phyloP scores from a whole-genome alignment of 139 green algal genomes.

The Gonium pectorale region DNA sequence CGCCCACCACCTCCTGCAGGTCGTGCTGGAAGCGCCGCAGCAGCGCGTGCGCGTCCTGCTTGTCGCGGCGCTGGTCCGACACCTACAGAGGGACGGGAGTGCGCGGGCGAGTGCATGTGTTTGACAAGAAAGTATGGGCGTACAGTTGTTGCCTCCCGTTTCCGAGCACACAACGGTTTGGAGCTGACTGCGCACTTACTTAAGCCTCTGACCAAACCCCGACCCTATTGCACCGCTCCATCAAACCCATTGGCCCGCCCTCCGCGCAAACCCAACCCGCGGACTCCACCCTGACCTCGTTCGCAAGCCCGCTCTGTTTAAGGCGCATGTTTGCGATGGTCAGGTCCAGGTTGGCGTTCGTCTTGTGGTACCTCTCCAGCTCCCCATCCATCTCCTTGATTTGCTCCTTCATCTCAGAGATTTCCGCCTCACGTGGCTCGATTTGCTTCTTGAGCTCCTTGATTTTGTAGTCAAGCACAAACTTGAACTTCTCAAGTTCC shows the following conservation, averaged over 20 bases:
- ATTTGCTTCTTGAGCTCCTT: constrained; percentile 95
- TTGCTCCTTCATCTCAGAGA: constrained; percentile 86
- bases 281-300: constrained; percentile 53
- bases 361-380: constrained; percentile 90
- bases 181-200: too few species aligned
- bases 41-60: constrained; percentile 47
- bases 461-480: constrained; percentile 97
- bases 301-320: constrained; percentile 75
- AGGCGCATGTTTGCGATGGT: constrained; percentile 79
- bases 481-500: constrained; percentile 98
- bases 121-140: too few species aligned
- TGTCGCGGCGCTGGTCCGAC: constrained; percentile 43
- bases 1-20: constrained; percentile 70
- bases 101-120: too few species aligned
- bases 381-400: constrained; percentile 90
- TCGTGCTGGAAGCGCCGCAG: constrained; percentile 68
- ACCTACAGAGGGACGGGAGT: too few species aligned
- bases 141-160: too few species aligned
- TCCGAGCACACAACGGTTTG: too few species aligned
- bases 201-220: too few species aligned
- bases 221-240: too few species aligned
- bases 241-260: too few species aligned
- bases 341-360: constrained; percentile 84
- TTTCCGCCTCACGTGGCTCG: constrained; percentile 88
- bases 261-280: not conserved